These are phyloP conservation scores for Apiospora marii DNA, from an alignment of 2,329 filamentous ascomycete species.

Conservation along the genomic window DNA sequence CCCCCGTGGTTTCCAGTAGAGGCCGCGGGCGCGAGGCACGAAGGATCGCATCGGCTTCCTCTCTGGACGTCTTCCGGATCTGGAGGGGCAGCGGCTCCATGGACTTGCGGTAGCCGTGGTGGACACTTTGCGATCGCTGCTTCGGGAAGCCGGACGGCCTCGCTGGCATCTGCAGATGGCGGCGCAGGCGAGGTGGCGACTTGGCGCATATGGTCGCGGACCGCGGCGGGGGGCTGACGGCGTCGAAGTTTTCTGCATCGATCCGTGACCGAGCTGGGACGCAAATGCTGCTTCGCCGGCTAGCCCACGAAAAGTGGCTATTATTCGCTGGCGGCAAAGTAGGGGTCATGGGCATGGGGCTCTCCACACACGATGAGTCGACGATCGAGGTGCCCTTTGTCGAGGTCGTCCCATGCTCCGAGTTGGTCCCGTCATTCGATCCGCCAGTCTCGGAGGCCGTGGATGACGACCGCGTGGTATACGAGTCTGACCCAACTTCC, in stretches of 20 bases:
- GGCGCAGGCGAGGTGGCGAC: slow-evolving; percentile 1
- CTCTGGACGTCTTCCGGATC: slow-evolving; percentile 30
- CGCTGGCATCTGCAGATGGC: slow-evolving; percentile 17
- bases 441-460: slow-evolving; percentile 3
- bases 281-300: slow-evolving; percentile 23
- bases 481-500: not conserved
- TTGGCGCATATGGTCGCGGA: not conserved
- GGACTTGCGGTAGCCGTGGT: slow-evolving; percentile 16
- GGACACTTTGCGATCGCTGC: slow-evolving; percentile 28
- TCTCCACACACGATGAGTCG: not conserved
- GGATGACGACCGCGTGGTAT: not conserved
- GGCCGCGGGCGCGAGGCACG: slow-evolving; percentile 4
- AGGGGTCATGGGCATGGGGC: slow-evolving; percentile 8
- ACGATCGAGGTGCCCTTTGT: not conserved
- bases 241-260: not conserved
- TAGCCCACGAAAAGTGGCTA: slow-evolving; percentile 14
- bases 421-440: slow-evolving; percentile 2
- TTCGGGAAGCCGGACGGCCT: slow-evolving; percentile 24
- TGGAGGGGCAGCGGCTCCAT: slow-evolving; percentile 31
- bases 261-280: not conserved
- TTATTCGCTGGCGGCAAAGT: not conserved
- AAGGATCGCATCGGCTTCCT: slow-evolving; percentile 17
- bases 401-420: not conserved
- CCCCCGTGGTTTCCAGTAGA: not conserved
- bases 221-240: slow-evolving; percentile 12